Evolutionary conservation across 768 basidiomycete species (phyloP).

Genomic region (Trametes cinnabarina): DNA sequence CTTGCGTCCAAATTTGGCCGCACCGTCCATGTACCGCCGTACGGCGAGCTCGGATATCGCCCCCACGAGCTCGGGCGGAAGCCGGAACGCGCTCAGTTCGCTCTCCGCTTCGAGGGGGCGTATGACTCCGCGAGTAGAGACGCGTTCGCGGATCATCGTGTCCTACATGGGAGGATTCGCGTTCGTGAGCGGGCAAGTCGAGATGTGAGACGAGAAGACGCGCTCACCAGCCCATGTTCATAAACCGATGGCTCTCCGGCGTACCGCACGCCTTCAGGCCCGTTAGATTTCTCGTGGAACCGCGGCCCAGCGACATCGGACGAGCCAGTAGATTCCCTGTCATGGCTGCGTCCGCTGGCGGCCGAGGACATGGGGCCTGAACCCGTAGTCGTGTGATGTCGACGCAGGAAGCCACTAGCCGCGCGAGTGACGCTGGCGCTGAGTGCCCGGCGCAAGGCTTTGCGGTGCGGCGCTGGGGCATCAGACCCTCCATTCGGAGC

Average conservation of each 20-base stretch:
- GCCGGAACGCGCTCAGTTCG: conserved; percentile 62
- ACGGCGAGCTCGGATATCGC: conserved; percentile 70
- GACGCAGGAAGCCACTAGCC: conserved; percentile 11
- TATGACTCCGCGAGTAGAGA: conserved; percentile 79
- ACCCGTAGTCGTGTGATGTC: background rate
- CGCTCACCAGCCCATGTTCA: conserved; percentile 45
- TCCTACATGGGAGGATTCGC: conserved; percentile 36
- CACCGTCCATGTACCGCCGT: conserved; percentile 72
- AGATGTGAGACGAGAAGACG: background rate
- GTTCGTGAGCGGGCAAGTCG: conserved; percentile 28
- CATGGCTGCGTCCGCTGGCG: background rate
- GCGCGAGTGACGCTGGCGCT: conserved; percentile 16
- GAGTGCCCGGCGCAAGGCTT: conserved; percentile 13
- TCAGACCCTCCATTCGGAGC: background rate
- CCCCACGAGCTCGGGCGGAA: conserved; percentile 69
- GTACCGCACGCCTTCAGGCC: conserved; percentile 25
- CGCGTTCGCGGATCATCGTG: conserved; percentile 88
- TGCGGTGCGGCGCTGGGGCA: background rate
- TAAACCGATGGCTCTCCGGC: conserved; percentile 71
- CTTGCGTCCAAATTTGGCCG: conserved; percentile 61
- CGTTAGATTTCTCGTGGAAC: conserved; percentile 20
- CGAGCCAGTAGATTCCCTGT: conserved; percentile 8
- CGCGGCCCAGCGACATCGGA: conserved; percentile 24
- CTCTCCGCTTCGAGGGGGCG: conserved; percentile 72
- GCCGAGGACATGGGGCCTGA: background rate